A percentile compares a stretch with the other conserved stretches of the same genome.
phyloP scores from a whole-genome alignment of 208 protist genomes.

The Crithidia fasciculata region DNA sequence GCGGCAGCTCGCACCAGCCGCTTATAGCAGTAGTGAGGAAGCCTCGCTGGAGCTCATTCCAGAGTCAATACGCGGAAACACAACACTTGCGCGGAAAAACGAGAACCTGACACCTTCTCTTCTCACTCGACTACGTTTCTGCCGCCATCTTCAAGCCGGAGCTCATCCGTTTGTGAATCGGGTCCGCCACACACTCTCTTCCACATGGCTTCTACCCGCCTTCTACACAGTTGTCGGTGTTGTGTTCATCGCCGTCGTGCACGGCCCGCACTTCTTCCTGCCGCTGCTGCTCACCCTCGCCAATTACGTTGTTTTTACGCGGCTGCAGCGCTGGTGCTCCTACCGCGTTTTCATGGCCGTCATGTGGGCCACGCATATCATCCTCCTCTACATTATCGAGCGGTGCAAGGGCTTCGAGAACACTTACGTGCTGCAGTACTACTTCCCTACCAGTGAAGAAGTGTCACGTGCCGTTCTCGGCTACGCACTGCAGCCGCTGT shows the following conservation, averaged over 20 bases:
- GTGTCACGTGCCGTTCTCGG: no score
- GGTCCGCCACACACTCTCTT: no score
- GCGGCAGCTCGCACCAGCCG: not conserved
- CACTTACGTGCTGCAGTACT: constrained; percentile 34
- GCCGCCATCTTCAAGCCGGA: no score
- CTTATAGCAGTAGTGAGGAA: no score
- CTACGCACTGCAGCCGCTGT: no score
- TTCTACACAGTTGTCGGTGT: constrained; percentile 10
- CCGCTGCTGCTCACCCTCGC: constrained; percentile 28
- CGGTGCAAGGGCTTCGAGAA: constrained; percentile 33
- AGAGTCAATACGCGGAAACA: no score
- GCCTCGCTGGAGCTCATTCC: no score
- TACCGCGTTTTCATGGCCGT: constrained; percentile 49
- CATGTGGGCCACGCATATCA: constrained; percentile 58
- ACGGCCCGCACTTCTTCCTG: constrained; percentile 42
- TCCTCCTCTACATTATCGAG: constrained; percentile 41
- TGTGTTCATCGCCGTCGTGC: constrained; percentile 33
- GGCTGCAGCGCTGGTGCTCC: constrained; percentile 49
- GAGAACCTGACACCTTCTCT: no score
- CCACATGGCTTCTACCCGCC: not conserved
- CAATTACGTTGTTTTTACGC: constrained; percentile 48
- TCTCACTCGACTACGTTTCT: no score
- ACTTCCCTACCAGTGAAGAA: not conserved
- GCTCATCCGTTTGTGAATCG: no score
- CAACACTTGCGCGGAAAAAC: no score